Percentiles rank a stretch among this genome's conserved stretches.
These are phyloP conservation scores for Eucalyptus urophylla DNA, from an alignment of 345 rosid species.

Conservation along the genomic window DNA sequence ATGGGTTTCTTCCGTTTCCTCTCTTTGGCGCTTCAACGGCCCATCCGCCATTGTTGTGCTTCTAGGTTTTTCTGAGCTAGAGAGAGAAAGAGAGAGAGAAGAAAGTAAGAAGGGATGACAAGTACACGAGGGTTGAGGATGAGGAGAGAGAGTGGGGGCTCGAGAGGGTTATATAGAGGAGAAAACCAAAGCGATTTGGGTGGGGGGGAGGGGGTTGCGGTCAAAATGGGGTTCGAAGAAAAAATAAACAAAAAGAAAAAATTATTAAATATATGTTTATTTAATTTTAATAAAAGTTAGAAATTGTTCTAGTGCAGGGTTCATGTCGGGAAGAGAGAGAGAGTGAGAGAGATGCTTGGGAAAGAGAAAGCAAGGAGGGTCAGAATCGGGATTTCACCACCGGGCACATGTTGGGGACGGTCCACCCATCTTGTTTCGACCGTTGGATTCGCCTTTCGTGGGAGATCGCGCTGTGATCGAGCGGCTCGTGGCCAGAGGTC, in stretches of 20 bases:
- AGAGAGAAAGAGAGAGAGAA: neutral
- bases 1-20: conserved; percentile 24
- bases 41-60: conserved; percentile 28
- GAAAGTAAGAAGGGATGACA: neutral
- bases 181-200: neutral
- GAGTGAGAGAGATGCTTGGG: neutral
- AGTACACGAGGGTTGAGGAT: neutral
- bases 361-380: neutral
- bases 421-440: neutral
- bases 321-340: neutral
- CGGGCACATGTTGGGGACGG: neutral
- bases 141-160: conserved; percentile 31
- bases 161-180: conserved; percentile 43
- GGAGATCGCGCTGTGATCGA: neutral
- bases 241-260: neutral
- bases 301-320: neutral
- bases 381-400: neutral
- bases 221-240: conserved; percentile 18
- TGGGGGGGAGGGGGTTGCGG: conserved; percentile 6
- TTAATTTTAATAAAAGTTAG: neutral
- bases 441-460: neutral
- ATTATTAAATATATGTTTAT: neutral
- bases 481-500: neutral
- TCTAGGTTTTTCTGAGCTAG: neutral
- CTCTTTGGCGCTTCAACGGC: conserved; percentile 38